Base-by-base conservation (phyloP, 2,329 filamentous ascomycete species). In the Colletotrichum karsti region DNA sequence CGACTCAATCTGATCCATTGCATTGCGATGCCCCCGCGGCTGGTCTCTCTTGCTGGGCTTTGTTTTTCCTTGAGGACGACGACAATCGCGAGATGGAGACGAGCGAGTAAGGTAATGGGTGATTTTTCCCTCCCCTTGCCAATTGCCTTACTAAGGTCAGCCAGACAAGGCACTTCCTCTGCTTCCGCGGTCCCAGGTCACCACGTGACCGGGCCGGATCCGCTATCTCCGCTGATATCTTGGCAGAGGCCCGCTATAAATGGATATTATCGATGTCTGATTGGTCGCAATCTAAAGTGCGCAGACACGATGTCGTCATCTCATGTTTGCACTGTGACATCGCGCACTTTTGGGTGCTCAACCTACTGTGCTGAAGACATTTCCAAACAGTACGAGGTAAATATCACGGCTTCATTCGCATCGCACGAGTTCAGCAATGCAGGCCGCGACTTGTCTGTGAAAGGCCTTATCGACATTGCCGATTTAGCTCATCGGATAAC, bases 1-100 rank as follows among this genome's bases (percentile, higher is more conserved):
- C 64, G 80, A 82, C 74, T 87, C 84, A 72, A 87, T 83, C 75
- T 84, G 84, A 74, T 88, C 85, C 85, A 88, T 88, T 63, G 58
- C 71, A 68, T 68, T 26, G 35, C 60, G 53, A 68, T 53, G 54
- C 48, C 33, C 61, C 62, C 41, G 35, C 28, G 60, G 64, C 35
- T 39, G 41, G 57, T 42, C 54, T 55, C 33, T 54, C 22, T 24
- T 50, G 46, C 46, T 50, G 18, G 20, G 41, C 33, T 54, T 55
- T 39, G 37, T 20, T 30, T 59, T 50, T 42, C 22, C 46, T 15
- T 26, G 18, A 9, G 28, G 46, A 51, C 13, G 58, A 55, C 46
- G 58, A 46, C 51, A 46, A 30, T 33, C 44, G 28, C 24, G 51
- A 44, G 44, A 58, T 54, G 60, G 62, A 39, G 44, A 58, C 33